Evolutionary conservation across 495 filamentous ascomycete genomes (phyloP).

Genomic region (Beverwykella pulmonaria): DNA sequence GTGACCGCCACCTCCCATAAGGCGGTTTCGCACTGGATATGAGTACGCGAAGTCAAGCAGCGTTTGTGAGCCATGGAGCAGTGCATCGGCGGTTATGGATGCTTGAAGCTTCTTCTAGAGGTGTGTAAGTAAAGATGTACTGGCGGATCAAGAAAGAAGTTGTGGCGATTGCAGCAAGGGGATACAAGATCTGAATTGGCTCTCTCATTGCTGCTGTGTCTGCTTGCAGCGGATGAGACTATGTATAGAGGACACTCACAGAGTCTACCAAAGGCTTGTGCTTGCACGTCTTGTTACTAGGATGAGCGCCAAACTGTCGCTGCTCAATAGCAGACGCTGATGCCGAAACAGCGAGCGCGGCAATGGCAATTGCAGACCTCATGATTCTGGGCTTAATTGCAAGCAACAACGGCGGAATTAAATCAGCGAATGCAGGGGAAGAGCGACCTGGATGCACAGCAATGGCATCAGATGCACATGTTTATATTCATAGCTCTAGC

Average conservation of each 20-base stretch:
- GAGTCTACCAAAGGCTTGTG: constrained; percentile 17
- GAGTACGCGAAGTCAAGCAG: constrained; percentile 55
- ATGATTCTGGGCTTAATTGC: background rate
- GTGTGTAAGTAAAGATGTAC: background rate
- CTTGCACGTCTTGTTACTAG: constrained; percentile 17
- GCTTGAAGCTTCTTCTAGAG: constrained; percentile 48
- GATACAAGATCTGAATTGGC: no score
- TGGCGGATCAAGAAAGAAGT: no score
- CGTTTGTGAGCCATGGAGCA: constrained; percentile 47
- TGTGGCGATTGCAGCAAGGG: no score
- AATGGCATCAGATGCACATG: background rate
- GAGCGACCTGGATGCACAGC: background rate
- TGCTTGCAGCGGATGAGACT: background rate
- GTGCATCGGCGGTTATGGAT: constrained; percentile 44
- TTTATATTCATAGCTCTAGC: background rate
- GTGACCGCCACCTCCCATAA: constrained; percentile 64
- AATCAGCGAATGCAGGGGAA: background rate
- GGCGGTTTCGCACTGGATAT: constrained; percentile 55
- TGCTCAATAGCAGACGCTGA: constrained; percentile 3
- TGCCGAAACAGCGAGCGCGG: constrained; percentile 11
- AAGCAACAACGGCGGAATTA: background rate
- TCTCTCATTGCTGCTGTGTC: no score
- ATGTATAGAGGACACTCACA: background rate
- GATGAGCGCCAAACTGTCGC: background rate
- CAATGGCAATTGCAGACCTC: constrained; percentile 15